Evolutionary conservation across 164 flowering plant species (phyloP).

Genomic region (Kalanchoe fedtschenkoi): DNA sequence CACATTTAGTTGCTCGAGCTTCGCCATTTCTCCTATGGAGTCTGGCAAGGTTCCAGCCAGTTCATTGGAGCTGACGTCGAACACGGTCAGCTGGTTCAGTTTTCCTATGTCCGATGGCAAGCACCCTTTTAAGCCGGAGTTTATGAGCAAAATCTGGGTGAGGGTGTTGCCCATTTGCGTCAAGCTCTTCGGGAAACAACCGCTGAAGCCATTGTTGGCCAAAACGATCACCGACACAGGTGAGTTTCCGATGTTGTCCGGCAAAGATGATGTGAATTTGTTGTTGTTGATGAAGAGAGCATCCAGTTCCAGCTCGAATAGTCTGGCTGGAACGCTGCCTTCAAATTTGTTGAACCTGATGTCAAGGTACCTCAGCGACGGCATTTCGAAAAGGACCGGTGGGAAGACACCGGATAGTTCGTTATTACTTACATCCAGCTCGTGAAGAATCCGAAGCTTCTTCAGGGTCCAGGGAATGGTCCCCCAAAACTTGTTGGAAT

Average conservation of each 20-base stretch:
- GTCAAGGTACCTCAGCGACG: constrained; percentile 46
- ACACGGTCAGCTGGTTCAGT: too few species aligned
- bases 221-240: constrained; percentile 49
- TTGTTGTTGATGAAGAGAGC: constrained; percentile 66
- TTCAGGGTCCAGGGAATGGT: constrained; percentile 44
- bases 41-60: constrained; percentile 72
- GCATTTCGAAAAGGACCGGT: constrained; percentile 30
- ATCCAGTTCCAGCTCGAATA: constrained; percentile 47
- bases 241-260: constrained; percentile 58
- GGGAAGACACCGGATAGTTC: constrained; percentile 71
- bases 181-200: constrained; percentile 61
- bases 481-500: constrained; percentile 69
- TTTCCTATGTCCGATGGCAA: constrained; percentile 50
- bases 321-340: constrained; percentile 41
- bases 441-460: constrained; percentile 29
- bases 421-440: constrained; percentile 73
- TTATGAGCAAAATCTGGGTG: constrained; percentile 38
- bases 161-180: constrained; percentile 46
- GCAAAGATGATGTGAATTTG: constrained; percentile 45
- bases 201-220: constrained; percentile 51
- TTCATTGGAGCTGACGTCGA: constrained; percentile 69
- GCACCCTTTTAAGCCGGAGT: constrained; percentile 46
- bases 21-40: constrained; percentile 45
- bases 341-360: constrained; percentile 66
- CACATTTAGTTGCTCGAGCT: constrained; percentile 78